phyloP scores from a whole-genome alignment of 148 eudicot species.

The Spergularia marina region DNA sequence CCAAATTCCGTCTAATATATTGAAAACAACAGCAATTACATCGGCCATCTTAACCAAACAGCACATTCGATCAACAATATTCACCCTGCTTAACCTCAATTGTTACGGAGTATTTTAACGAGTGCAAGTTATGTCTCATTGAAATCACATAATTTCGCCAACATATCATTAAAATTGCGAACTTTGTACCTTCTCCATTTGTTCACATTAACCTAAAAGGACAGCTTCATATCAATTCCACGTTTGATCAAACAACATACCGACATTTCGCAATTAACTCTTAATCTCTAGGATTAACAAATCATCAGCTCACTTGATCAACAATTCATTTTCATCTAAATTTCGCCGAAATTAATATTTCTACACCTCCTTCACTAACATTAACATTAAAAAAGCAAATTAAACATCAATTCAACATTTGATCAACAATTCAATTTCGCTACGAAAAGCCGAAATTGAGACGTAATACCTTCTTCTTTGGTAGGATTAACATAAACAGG shows the following conservation, averaged over 20 bases:
- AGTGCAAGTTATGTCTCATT: neutral
- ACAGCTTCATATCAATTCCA: neutral
- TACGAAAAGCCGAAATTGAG: neutral
- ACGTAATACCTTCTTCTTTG: slow-evolving; percentile 45
- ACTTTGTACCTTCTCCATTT: neutral
- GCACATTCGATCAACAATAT: neutral
- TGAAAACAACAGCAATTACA: neutral
- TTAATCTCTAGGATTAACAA: neutral
- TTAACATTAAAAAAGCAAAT: too few species aligned
- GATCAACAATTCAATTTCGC: neutral
- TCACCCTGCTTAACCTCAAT: too few species aligned
- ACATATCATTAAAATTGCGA: neutral
- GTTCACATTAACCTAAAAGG: neutral
- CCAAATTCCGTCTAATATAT: neutral
- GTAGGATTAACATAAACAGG: slow-evolving; percentile 59
- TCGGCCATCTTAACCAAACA: neutral
- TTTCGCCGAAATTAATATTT: too few species aligned
- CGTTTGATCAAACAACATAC: neutral
- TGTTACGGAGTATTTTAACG: too few species aligned
- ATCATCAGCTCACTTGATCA: neutral
- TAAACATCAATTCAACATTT: neutral
- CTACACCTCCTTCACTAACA: too few species aligned
- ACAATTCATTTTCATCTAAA: neutral
- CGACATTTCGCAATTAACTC: neutral
- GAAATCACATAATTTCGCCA: neutral